Base-by-base conservation (phyloP, 2,329 filamentous ascomycete species). In the Botrytis medusae region DNA sequence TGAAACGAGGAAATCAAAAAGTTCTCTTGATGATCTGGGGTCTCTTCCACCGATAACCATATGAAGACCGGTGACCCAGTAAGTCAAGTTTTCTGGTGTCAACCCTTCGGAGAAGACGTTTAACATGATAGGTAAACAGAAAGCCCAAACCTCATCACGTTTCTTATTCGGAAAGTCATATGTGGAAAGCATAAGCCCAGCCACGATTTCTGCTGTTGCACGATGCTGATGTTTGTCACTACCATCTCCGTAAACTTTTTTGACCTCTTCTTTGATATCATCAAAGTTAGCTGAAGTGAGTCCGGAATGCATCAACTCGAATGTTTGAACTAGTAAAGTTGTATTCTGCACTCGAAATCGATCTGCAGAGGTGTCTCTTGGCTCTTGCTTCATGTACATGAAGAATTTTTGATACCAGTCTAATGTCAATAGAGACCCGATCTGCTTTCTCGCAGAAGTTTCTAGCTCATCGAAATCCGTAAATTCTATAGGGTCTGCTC, bases 191-290 rank as follows among this genome's bases (percentile, higher is more conserved):
- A 99, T 86, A 78, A 99, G 83, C 7, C 93, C 95, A 22, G 93
- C 94, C 68, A 99, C 85, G 72, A 99, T 98, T 83, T 99, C 96
- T 0, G 96, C 90, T 2, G 96, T 97, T 25, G 96, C 96, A 70
- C 96, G 93, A 81, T 99, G 96, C 81, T 99, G 95, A 82, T 99
- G 96, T 83, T 98, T 98, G 81, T 99, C 96, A 78, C 91, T 96
- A 16, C 97, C 96, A 81, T 99, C 95, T 22, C 91, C 95, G 79
- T 94, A 98, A 0, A 97, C 90, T 2, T 89, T 88, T 74, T 88
- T 85, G 8, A 93, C 89, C 74, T 98, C 86, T 77, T 95, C 91
- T 80, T 95, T 92, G 81, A 99, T 91, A 72, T 99, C 96, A 9
- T 95, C 90, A 78, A 98, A 93, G 0, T 90, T 97, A 37, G 92